Percentiles rank a stretch among this genome's conserved stretches.
These are phyloP conservation scores for Volvariella surrecta DNA, from an alignment of 1,284 basidiomycete genomes.

Conservation along the genomic window DNA sequence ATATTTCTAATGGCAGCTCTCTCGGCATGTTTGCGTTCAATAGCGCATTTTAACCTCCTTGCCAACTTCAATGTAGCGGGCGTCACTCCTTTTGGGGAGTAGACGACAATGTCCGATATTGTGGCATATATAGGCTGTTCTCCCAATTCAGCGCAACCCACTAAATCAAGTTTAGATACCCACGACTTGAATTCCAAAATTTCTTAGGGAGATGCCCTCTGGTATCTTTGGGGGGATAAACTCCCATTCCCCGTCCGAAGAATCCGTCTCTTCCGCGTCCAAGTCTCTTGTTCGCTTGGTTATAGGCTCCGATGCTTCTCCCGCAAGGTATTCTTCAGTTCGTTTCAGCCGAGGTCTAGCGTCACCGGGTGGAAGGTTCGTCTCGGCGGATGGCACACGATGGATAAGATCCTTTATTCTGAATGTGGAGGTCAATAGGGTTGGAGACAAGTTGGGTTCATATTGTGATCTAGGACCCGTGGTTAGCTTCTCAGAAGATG, in stretches of 20 bases:
- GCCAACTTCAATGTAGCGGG: slow-evolving; percentile 51
- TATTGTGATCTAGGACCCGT: too few relatives aligned
- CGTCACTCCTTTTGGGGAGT: slow-evolving; percentile 56
- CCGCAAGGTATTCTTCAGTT: slow-evolving; percentile 4
- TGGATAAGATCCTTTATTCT: slow-evolving; percentile 31
- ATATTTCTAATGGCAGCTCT: slow-evolving; percentile 23
- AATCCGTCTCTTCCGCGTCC: slow-evolving; percentile 8
- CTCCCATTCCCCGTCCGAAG: slow-evolving; percentile 30
- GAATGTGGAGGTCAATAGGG: slow-evolving; percentile 43
- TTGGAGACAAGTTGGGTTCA: slow-evolving; percentile 18
- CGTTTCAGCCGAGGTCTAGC: neutral
- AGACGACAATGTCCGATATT: slow-evolving; percentile 84
- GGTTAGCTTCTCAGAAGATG: neutral
- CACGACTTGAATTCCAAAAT: slow-evolving; percentile 80
- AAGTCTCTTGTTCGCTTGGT: neutral
- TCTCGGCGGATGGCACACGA: too few relatives aligned
- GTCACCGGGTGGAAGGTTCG: too few relatives aligned
- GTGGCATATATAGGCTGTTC: slow-evolving; percentile 71
- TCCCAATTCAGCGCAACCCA: neutral
- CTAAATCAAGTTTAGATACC: slow-evolving; percentile 24
- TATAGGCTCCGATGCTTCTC: slow-evolving; percentile 1
- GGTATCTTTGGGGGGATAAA: slow-evolving; percentile 63
- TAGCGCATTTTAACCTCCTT: slow-evolving; percentile 47
- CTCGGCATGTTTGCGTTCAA: slow-evolving; percentile 46
- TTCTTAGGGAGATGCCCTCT: slow-evolving; percentile 67